Conservation (phyloP, 2,329 filamentous ascomycete genomes). For the Fusarium udum region DNA sequence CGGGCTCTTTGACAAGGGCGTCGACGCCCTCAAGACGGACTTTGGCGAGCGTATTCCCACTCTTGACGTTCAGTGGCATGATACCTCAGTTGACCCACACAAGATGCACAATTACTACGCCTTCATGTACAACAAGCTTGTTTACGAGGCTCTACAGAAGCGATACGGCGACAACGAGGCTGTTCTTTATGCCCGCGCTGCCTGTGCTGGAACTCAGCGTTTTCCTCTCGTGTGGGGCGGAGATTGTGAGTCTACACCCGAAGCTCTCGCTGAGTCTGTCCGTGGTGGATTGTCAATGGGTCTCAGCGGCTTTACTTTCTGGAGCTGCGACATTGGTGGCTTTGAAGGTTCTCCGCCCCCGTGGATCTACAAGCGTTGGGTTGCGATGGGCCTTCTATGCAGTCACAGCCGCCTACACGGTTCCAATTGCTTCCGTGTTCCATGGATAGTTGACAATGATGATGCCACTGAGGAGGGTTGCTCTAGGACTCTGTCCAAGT, state of each 20-base stretch:
- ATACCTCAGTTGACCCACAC: conserved; percentile 65
- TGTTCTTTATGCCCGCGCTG: conserved; percentile 72
- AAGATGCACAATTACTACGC: conserved; percentile 83
- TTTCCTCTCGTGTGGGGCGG: conserved; percentile 79
- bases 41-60: conserved; percentile 78
- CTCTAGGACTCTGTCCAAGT: conserved; percentile 59
- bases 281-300: conserved; percentile 72
- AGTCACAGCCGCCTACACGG: conserved; percentile 77
- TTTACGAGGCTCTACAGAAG: conserved; percentile 71
- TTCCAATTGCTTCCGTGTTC: conserved; percentile 76
- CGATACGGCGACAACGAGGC: conserved; percentile 63
- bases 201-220: conserved; percentile 73
- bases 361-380: conserved; percentile 81
- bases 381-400: conserved; percentile 77
- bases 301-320: conserved; percentile 72
- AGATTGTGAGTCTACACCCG: conserved; percentile 78
- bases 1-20: conserved; percentile 72
- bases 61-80: conserved; percentile 71
- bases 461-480: conserved; percentile 64
- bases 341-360: conserved; percentile 75
- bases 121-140: conserved; percentile 76
- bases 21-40: conserved; percentile 79
- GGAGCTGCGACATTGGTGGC: conserved; percentile 76
- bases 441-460: conserved; percentile 75
- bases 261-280: conserved; percentile 76